A percentile compares a stretch with the other conserved stretches of the same genome.
Conservation (phyloP, 2,329 filamentous ascomycete genomes). For the Colletotrichum sp. region DNA sequence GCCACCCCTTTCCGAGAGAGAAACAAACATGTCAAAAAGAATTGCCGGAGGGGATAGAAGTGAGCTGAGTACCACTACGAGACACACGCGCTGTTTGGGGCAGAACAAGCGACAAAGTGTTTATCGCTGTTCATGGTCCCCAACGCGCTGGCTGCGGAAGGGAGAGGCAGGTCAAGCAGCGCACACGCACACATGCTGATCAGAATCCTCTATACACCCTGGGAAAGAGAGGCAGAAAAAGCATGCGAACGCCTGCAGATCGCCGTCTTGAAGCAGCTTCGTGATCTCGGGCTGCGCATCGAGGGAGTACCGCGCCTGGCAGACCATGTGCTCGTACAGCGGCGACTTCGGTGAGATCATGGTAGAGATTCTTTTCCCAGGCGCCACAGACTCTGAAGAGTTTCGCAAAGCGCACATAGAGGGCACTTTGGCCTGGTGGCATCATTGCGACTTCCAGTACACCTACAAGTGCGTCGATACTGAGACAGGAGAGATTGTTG, state of each 20-base stretch:
- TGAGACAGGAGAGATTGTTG: constrained; percentile 45
- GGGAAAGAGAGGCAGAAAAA: not conserved
- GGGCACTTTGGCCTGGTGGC: constrained; percentile 44
- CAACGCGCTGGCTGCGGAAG: not conserved
- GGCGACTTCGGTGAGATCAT: constrained; percentile 54
- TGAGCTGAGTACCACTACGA: not conserved
- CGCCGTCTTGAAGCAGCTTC: constrained; percentile 32
- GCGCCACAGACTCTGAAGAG: constrained; percentile 33
- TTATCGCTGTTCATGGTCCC: not conserved
- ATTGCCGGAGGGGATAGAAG: not conserved
- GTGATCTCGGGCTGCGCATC: constrained; percentile 46
- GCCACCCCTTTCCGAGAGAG: not conserved
- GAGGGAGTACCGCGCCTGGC: constrained; percentile 61
- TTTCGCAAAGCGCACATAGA: constrained; percentile 48
- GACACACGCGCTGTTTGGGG: not conserved
- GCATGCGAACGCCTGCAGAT: constrained; percentile 33
- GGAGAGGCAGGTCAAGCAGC: not conserved
- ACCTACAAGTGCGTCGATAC: constrained; percentile 53
- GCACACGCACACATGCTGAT: not conserved
- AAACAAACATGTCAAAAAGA: not conserved
- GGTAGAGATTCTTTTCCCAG: constrained; percentile 46
- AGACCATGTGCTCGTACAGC: constrained; percentile 60
- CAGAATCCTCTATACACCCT: not conserved
- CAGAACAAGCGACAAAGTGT: not conserved
- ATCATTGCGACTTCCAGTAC: constrained; percentile 44